These are phyloP conservation scores for Macadamia integrifolia DNA, from an alignment of 164 flowering plant genomes.

Conservation along the genomic window DNA sequence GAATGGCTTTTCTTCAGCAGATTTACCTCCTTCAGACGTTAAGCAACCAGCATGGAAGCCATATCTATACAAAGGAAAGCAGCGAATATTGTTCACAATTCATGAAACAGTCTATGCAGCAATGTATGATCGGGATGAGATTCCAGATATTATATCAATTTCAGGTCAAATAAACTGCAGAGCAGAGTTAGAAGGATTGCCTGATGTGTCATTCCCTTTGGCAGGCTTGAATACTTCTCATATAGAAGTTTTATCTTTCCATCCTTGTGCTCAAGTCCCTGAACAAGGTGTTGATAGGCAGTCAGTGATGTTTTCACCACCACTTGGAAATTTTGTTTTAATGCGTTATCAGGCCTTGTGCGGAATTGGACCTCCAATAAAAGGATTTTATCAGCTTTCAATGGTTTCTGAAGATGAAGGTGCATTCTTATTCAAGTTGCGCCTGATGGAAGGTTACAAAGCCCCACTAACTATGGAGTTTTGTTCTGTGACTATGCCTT, in stretches of 20 bases:
- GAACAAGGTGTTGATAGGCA: slow-evolving; percentile 85
- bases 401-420: slow-evolving; percentile 99
- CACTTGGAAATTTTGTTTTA: slow-evolving; percentile 83
- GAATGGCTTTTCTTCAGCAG: slow-evolving; percentile 78
- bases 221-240: slow-evolving; percentile 56
- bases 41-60: slow-evolving; percentile 99
- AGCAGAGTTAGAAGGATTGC: slow-evolving; percentile 95
- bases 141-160: slow-evolving; percentile 74
- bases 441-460: slow-evolving; percentile 84
- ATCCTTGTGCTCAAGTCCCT: slow-evolving; percentile 95
- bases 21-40: slow-evolving; percentile 69
- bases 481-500: slow-evolving; percentile 91
- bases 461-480: slow-evolving; percentile 77
- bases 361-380: slow-evolving; percentile 75
- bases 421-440: slow-evolving; percentile 86
- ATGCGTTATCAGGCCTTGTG: slow-evolving; percentile 76
- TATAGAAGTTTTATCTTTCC: slow-evolving; percentile 75
- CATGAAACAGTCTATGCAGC: slow-evolving; percentile 84
- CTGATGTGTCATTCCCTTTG: slow-evolving; percentile 89
- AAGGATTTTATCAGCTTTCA: slow-evolving; percentile 98
- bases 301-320: slow-evolving; percentile 85
- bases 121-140: slow-evolving; percentile 94
- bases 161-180: slow-evolving; percentile 95
- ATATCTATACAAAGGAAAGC: slow-evolving; percentile 87
- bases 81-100: slow-evolving; percentile 67